Percentiles rank a stretch among this genome's conserved stretches.
Conservation (phyloP, 768 basidiomycete species). For the Termitomyces sp. region DNA sequence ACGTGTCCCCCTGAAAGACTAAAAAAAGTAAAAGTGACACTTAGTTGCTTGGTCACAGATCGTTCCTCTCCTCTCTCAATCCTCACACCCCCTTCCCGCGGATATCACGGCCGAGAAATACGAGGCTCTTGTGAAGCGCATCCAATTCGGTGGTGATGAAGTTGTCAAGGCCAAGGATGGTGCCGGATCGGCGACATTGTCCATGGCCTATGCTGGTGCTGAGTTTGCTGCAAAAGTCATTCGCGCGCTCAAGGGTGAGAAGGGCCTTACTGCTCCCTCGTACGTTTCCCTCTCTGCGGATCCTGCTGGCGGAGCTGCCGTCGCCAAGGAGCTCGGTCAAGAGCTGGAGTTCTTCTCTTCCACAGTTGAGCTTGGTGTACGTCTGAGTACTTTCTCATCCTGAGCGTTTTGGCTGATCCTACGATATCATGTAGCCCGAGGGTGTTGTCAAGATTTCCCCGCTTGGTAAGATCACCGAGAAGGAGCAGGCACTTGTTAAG, state of each 20-base stretch:
- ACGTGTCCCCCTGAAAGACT: conserved; percentile 16
- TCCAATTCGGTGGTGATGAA: conserved; percentile 96
- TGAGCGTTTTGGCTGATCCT: conserved; percentile 1
- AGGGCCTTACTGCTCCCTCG: conserved; percentile 78
- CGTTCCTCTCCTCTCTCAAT: conserved; percentile 90
- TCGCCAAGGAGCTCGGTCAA: conserved; percentile 73
- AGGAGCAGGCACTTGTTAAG: conserved; percentile 72
- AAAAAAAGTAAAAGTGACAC: not conserved
- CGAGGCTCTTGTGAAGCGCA: conserved; percentile 71
- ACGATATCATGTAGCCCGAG: conserved; percentile 44
- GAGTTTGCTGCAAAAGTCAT: conserved; percentile 85
- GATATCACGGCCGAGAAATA: conserved; percentile 40
- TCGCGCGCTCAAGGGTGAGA: conserved; percentile 83
- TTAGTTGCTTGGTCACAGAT: conserved; percentile 46
- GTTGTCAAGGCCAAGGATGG: conserved; percentile 98
- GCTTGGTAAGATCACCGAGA: conserved; percentile 71
- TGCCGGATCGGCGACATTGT: conserved; percentile 92
- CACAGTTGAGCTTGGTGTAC: conserved; percentile 83
- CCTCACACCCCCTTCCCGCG: conserved; percentile 72
- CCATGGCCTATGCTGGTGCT: conserved; percentile 94
- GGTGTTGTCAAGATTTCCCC: conserved; percentile 81
- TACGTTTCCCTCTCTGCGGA: conserved; percentile 82
- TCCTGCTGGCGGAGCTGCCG: conserved; percentile 60
- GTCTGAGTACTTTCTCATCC: conserved; percentile 17
- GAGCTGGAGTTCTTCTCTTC: conserved; percentile 87